Evolutionary conservation across 2,329 filamentous ascomycete genomes (phyloP), one percentile per base, ranked within the genome.

Genomic region (Dothideomycetidae sp.): DNA sequence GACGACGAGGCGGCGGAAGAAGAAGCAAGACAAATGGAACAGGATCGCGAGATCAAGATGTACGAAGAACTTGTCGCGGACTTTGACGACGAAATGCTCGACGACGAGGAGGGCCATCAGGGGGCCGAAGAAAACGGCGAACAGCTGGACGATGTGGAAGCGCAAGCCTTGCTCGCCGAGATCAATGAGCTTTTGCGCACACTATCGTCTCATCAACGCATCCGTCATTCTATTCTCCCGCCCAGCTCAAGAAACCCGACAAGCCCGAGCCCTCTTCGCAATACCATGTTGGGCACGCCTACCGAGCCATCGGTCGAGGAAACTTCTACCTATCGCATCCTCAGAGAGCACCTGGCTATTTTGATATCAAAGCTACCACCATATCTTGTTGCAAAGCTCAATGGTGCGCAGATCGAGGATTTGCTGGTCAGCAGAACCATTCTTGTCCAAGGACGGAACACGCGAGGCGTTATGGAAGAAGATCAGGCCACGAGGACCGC

Each of bases 401-500:
- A 92, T 49, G 84, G 84, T 7, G 80, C 92, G 53, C 81, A 85
- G 54, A 61, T 93, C n/a, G 78, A 78, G 18, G 81, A 85, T 41
- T 64, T 93, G 33, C 78, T 82, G 44, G 79, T 93, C 52, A 88
- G 78, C 59, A 82, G 75, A 31, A 83, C 75, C 53, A 70, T 93
- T 13, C 62, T 83, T 42, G 65, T 92, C 32, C 73, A 81, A 42
- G 75, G 70, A 5, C 75, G 78, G 36, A 75, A 84, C 50, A 81
- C 81, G 55, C 72, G 71, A 44, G 85, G 85, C 3, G 73, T 79
- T 3, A 77, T 92, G 73, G 84, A 92, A 48, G 82, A 88, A 48
- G 84, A 93, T 47, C 79, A 84, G 46, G 52, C 61, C 2, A 57
- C 62, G 2, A 55, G 61, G 19, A 47, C 58, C 29, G 58, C 60